phyloP scores from a whole-genome alignment of 805 yeast species.

The Ogataea methanolica region DNA sequence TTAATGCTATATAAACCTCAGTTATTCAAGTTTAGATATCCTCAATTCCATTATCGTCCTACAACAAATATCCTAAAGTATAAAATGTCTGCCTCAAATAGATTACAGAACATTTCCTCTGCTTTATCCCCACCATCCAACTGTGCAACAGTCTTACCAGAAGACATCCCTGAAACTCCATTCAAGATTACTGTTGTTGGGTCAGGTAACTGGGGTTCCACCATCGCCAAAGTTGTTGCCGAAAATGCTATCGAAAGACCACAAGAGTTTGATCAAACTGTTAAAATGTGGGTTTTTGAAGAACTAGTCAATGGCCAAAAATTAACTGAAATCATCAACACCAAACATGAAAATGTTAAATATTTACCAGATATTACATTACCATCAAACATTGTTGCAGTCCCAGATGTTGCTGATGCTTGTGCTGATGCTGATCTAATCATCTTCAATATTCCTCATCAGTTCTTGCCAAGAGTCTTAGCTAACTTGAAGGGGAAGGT shows the following conservation, averaged over 20 bases:
- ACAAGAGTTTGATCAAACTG: constrained; percentile 63
- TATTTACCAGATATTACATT: constrained; percentile 86
- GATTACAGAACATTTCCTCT: constrained; percentile 18
- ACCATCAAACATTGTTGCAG: constrained; percentile 84
- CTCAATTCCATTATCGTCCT: neutral
- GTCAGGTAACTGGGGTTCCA: constrained; percentile 98
- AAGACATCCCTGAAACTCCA: constrained; percentile 25
- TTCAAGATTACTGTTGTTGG: constrained; percentile 77
- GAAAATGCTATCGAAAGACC: constrained; percentile 78
- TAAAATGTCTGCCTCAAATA: constrained; percentile 22
- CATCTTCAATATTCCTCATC: constrained; percentile 96
- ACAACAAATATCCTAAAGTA: neutral
- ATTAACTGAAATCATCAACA: constrained; percentile 86
- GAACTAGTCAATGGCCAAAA: constrained; percentile 75
- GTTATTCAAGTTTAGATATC: too few relatives aligned
- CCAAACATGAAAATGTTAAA: constrained; percentile 87
- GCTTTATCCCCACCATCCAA: constrained; percentile 18
- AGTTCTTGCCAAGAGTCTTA: constrained; percentile 77
- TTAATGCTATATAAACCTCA: too few relatives aligned
- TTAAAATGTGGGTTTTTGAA: constrained; percentile 96
- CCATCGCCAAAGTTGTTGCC: constrained; percentile 92
- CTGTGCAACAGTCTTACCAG: constrained; percentile 11
- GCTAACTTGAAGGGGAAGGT: constrained; percentile 74
- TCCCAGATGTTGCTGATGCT: constrained; percentile 74
- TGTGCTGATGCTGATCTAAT: constrained; percentile 80